phyloP scores from a whole-genome alignment of 75 land plant genomes.

The Azolla pinnata region DNA sequence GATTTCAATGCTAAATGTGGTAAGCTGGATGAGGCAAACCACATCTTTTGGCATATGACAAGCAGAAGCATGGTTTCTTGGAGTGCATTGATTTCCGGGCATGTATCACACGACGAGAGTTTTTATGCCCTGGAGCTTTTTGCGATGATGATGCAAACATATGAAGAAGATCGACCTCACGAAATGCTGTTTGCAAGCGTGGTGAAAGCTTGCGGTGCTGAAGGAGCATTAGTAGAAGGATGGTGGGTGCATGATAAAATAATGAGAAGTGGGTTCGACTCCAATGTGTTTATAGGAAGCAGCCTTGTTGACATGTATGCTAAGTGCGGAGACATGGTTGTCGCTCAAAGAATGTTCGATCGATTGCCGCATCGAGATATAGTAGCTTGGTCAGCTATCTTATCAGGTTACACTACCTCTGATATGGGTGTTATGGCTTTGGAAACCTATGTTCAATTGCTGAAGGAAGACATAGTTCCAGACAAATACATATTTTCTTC shows the following conservation, averaged over 20 bases:
- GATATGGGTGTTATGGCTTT: slow-evolving; percentile 13
- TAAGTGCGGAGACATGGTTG: slow-evolving; percentile 7
- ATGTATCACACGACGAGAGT: slow-evolving; percentile 15
- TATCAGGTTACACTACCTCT: slow-evolving; percentile 13
- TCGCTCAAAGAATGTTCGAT: slow-evolving; percentile 15
- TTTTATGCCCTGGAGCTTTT: slow-evolving; percentile 18
- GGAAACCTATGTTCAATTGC: slow-evolving; percentile 9
- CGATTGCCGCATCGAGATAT: slow-evolving; percentile 7
- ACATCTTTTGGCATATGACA: slow-evolving; percentile 8
- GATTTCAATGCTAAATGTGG: slow-evolving; percentile 16
- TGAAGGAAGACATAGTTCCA: slow-evolving; percentile 12
- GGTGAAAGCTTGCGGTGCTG: slow-evolving; percentile 20
- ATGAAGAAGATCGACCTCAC: slow-evolving; percentile 16
- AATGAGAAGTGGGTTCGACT: slow-evolving; percentile 12
- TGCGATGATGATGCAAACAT: slow-evolving; percentile 7
- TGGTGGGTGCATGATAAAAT: slow-evolving; percentile 6
- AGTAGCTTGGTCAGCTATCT: slow-evolving; percentile 14
- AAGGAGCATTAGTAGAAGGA: slow-evolving; percentile 19
- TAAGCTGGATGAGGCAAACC: slow-evolving; percentile 11
- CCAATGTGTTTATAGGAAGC: slow-evolving; percentile 17
- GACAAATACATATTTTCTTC: slow-evolving; percentile 6
- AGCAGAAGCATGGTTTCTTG: slow-evolving; percentile 9
- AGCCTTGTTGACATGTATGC: slow-evolving; percentile 16
- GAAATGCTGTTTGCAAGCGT: slow-evolving; percentile 14
- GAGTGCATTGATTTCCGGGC: slow-evolving; percentile 26